These are phyloP conservation scores for Arthrobotrys musiformis DNA, from an alignment of 2,329 filamentous ascomycete species.

Conservation along the genomic window DNA sequence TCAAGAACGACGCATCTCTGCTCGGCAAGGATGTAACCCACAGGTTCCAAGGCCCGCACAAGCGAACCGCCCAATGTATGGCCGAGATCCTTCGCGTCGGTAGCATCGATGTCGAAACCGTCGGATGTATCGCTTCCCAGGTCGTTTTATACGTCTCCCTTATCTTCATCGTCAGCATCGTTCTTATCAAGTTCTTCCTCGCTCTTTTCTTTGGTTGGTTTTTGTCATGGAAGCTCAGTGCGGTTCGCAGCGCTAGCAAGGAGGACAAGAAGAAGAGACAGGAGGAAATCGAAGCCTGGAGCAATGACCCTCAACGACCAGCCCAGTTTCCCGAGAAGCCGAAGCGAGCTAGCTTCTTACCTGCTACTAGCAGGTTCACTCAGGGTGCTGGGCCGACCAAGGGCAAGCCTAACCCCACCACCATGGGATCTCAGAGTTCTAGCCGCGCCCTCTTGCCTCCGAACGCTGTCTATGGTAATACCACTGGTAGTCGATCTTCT, in stretches of 20 bases:
- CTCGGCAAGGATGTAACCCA: constrained; percentile 90
- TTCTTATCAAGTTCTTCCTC: constrained; percentile 84
- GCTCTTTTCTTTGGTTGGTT: constrained; percentile 97
- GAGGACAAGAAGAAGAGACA: constrained; percentile 87
- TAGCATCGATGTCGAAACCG: constrained; percentile 91
- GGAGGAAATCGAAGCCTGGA: constrained; percentile 97
- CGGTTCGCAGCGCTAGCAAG: constrained; percentile 76
- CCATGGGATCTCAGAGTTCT: constrained; percentile 91
- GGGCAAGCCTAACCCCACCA: constrained; percentile 74
- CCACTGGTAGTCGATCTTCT: constrained; percentile 69
- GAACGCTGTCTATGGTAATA: constrained; percentile 74
- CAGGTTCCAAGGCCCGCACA: constrained; percentile 82
- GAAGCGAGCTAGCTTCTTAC: constrained; percentile 88
- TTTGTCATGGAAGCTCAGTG: constrained; percentile 80
- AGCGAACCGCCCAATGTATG: constrained; percentile 84
- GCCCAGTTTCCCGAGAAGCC: constrained; percentile 73
- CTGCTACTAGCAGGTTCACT: constrained; percentile 89
- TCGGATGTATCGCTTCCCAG: constrained; percentile 96
- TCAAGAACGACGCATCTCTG: constrained; percentile 77
- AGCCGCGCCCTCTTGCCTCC: constrained; percentile 77
- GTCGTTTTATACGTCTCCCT: constrained; percentile 95
- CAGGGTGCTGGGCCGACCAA: constrained; percentile 71
- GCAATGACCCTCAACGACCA: constrained; percentile 94
- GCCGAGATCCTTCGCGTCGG: constrained; percentile 96
- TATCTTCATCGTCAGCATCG: constrained; percentile 89